Conservation (phyloP, 2,329 filamentous ascomycete genomes). For the Clonostachys rhizophaga region DNA sequence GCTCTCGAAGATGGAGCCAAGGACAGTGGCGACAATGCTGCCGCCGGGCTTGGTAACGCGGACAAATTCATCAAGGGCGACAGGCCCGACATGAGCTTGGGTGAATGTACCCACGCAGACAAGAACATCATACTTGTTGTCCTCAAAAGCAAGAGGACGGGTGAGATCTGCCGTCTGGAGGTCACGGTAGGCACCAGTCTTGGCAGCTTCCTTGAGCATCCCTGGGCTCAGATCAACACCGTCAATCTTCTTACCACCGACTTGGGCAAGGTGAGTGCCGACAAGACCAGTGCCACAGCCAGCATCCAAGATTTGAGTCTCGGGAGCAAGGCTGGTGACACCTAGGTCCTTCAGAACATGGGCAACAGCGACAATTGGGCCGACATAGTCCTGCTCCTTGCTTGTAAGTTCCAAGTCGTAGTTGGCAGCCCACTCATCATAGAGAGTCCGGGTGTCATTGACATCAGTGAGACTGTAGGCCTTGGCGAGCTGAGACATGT, state of each 20-base stretch:
- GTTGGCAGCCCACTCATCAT: conserved; percentile 26
- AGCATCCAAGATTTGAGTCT: conserved; percentile 39
- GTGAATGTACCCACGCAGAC: conserved; percentile 52
- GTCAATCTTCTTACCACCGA: conserved; percentile 39
- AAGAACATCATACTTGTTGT: conserved; percentile 41
- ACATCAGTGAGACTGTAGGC: conserved; percentile 17
- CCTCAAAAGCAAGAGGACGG: conserved; percentile 26
- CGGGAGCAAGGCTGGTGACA: conserved; percentile 11
- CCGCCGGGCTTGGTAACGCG: conserved; percentile 40
- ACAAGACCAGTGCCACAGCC: conserved; percentile 53
- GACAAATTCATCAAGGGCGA: conserved; percentile 42
- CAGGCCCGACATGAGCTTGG: conserved; percentile 47
- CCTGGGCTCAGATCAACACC: conserved; percentile 46
- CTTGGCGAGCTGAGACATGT: conserved; percentile 18
- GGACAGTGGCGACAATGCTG: conserved; percentile 43
- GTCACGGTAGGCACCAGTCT: conserved; percentile 38
- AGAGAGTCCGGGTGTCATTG: conserved; percentile 18
- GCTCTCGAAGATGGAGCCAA: conserved; percentile 41
- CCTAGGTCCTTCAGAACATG: conserved; percentile 21
- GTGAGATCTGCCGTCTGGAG: conserved; percentile 41
- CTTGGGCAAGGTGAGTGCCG: conserved; percentile 36
- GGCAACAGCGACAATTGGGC: conserved; percentile 29
- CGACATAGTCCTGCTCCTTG: conserved; percentile 30
- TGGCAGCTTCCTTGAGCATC: conserved; percentile 47
- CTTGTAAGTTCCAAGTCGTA: conserved; percentile 26